Base-by-base conservation (phyloP, 2,329 filamentous ascomycete species). In the Ophioceras dolichostomum region DNA sequence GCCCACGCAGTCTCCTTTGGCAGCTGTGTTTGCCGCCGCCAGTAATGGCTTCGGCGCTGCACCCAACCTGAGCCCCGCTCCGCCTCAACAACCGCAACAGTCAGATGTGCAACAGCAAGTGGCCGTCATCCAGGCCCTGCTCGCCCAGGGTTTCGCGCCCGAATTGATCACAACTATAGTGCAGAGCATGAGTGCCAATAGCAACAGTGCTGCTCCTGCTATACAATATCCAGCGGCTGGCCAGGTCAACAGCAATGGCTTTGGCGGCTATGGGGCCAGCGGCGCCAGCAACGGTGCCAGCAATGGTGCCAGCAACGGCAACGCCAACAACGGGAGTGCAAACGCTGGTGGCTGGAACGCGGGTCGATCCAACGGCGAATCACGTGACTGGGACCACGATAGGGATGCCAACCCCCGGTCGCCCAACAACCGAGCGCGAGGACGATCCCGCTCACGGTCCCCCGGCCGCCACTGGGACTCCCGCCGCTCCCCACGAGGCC, bases 391-490 rank as follows among this genome's bases (percentile, higher is more conserved):
- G 43, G 55, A 64, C 41, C 73, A 71, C 65, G 76, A 80, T 48
- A 65, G 60, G 43, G 55, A 64, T 41, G 74, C 68, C 44, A 70
- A 77, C 40, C 65, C 65, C 49, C 73, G 78, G 54, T 85, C 81
- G 24, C 79, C 77, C 14, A 65, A 67, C 42, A 64, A 28, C 14
- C 31, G 31, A 19, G 27, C 68, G 49, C 65, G 65, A 41, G 71
- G 71, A 49, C 76, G 83, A 40, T 86, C 82, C 41, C 75, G 87
- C 37, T 89, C 83, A 22, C 76, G 83, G 28, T 94, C 87, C 45
- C 84, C 87, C 36, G 78, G 79, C 40, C 80, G 77, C 51, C 75
- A 76, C 47, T 83, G 82, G 68, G 78, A 77, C 48, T 67, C 71
- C 43, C 76, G 75, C 42, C 70, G 67, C 42, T 78, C 79, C 39